Percentiles rank a stretch among this genome's conserved stretches.
Evolutionary conservation across 1,284 basidiomycete species (phyloP).

Genomic region (Moniliophthora roreri): DNA sequence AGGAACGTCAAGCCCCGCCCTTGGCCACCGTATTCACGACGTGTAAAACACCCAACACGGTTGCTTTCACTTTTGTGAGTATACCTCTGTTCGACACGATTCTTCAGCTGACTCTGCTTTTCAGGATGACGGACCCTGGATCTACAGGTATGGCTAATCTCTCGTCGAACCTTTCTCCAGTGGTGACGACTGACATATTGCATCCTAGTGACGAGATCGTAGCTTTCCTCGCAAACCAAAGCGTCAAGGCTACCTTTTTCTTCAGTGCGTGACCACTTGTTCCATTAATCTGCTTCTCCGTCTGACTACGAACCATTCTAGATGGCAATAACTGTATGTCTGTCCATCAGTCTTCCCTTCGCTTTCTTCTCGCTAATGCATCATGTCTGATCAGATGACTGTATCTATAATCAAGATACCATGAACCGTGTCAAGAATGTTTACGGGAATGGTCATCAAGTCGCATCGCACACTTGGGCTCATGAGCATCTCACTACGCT

Average conservation of each 20-base stretch:
- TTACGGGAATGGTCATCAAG: neutral
- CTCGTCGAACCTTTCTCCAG: neutral
- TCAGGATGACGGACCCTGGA: neutral
- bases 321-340: too few species aligned
- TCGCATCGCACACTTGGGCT: neutral
- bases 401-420: conserved; percentile 3
- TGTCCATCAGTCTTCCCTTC: too few species aligned
- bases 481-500: neutral
- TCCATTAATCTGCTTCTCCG: neutral
- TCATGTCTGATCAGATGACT: neutral
- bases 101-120: too few species aligned
- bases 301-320: too few species aligned
- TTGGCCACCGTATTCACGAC: neutral
- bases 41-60: neutral
- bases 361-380: neutral
- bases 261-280: conserved; percentile 26
- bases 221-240: neutral
- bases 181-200: neutral
- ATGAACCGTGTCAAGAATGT: conserved; percentile 1
- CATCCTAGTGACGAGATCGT: neutral
- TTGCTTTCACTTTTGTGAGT: neutral
- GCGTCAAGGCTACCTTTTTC: conserved; percentile 20
- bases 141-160: neutral
- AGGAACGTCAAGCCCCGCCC: too few species aligned
- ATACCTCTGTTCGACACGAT: too few species aligned